Conservation (phyloP, 169 alveolate species). For the Theileria equi region DNA sequence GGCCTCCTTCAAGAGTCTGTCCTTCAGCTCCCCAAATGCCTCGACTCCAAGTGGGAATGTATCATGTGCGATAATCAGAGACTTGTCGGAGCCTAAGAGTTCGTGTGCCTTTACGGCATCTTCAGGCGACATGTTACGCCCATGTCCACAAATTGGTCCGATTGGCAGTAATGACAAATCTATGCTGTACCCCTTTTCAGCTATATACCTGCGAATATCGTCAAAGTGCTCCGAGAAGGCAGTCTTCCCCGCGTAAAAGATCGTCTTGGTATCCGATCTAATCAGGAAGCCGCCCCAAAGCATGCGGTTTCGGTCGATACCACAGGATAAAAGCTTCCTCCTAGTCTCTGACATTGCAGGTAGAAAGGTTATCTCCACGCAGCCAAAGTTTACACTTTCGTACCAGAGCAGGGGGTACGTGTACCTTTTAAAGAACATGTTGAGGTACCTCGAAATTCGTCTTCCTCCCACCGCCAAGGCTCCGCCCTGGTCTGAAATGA, state of each 20-base stretch:
- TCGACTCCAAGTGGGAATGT: constrained; percentile 52
- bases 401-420: constrained; percentile 51
- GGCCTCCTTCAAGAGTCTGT: constrained; percentile 3
- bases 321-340: constrained; percentile 18
- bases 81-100: constrained; percentile 19
- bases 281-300: constrained; percentile 59
- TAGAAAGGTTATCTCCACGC: constrained; percentile 37
- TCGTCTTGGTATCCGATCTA: not conserved
- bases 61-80: constrained; percentile 41
- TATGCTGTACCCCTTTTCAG: constrained; percentile 1
- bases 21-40: constrained; percentile 40
- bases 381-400: constrained; percentile 47
- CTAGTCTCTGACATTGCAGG: constrained; percentile 44
- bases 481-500: constrained; percentile 43
- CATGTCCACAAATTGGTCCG: constrained; percentile 27
- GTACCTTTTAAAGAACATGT: constrained; percentile 19
- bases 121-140: constrained; percentile 37
- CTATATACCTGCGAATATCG: constrained; percentile 17
- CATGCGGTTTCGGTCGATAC: constrained; percentile 20
- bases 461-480: constrained; percentile 51
- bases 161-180: constrained; percentile 57
- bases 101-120: constrained; percentile 42
- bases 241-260: constrained; percentile 45
- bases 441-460: constrained; percentile 34
- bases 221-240: constrained; percentile 41